Percentiles rank a stretch among this genome's conserved stretches.
Evolutionary conservation across 75 land plant species (phyloP).

Genomic region (Picea glauca): DNA sequence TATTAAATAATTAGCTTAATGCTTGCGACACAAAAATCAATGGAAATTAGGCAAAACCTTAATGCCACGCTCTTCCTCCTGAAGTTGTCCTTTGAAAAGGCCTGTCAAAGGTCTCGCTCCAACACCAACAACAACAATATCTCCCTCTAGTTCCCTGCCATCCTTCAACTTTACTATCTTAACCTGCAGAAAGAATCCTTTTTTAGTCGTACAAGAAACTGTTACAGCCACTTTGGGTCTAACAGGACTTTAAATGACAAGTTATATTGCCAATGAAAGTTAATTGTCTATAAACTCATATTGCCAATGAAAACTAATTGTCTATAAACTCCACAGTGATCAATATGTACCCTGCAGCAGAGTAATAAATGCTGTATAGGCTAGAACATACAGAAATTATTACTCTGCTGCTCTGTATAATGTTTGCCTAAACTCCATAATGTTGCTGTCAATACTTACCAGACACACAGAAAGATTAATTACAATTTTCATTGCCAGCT

Average conservation of each 20-base stretch:
- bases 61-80: conserved; percentile 91
- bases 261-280: background rate
- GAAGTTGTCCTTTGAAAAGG: conserved; percentile 84
- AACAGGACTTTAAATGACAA: background rate
- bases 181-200: conserved; percentile 44
- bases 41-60: conserved; percentile 47
- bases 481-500: background rate
- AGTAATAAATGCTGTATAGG: too few species aligned
- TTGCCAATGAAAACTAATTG: too few species aligned
- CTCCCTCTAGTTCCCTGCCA: conserved; percentile 76
- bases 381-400: too few species aligned
- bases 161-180: conserved; percentile 79
- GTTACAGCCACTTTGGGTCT: background rate
- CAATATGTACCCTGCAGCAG: too few species aligned
- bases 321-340: too few species aligned
- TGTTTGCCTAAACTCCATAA: background rate
- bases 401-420: too few species aligned
- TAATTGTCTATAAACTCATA: background rate
- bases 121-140: conserved; percentile 93
- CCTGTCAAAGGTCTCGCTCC: conserved; percentile 79
- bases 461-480: background rate
- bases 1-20: background rate
- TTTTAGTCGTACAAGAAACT: background rate
- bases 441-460: background rate
- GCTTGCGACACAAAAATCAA: background rate